These are phyloP conservation scores for Heterobasidion occidentale DNA, from an alignment of 1,284 basidiomycete genomes.

Conservation along the genomic window DNA sequence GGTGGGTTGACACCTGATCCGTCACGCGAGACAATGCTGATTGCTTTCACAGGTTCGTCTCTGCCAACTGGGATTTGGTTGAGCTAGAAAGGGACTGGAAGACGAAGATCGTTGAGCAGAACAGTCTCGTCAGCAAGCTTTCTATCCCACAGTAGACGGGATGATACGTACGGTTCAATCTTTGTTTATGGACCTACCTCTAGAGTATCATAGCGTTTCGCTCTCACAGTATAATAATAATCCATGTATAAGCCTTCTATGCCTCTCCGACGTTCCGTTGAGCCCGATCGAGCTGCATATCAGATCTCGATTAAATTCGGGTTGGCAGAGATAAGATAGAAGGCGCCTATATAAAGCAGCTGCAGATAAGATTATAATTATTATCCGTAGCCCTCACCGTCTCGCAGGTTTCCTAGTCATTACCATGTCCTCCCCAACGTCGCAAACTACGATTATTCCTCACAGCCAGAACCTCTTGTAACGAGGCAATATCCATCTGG, in stretches of 20 bases:
- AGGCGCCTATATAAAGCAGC: too few relatives aligned
- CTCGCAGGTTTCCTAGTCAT: background rate
- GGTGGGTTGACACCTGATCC: background rate
- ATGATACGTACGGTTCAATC: background rate
- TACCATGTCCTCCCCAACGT: conserved; percentile 6
- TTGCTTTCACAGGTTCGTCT: background rate
- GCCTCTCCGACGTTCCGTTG: too few relatives aligned
- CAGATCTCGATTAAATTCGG: too few relatives aligned
- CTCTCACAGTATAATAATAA: background rate
- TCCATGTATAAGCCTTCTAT: too few relatives aligned
- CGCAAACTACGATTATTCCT: conserved; percentile 64
- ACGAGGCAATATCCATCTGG: conserved; percentile 49
- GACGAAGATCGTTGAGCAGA: conserved; percentile 1
- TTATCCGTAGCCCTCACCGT: background rate
- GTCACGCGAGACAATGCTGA: background rate
- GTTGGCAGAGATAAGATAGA: too few relatives aligned
- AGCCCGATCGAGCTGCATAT: background rate
- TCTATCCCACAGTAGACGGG: background rate
- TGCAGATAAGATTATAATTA: background rate
- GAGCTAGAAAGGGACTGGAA: background rate
- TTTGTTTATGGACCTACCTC: background rate
- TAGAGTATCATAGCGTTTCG: background rate
- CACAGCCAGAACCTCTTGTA: conserved; percentile 54
- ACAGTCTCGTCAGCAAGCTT: background rate
- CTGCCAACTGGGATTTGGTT: background rate